Evolutionary conservation across 1,284 basidiomycete species (phyloP).

Genomic region (Coniophora puteana): DNA sequence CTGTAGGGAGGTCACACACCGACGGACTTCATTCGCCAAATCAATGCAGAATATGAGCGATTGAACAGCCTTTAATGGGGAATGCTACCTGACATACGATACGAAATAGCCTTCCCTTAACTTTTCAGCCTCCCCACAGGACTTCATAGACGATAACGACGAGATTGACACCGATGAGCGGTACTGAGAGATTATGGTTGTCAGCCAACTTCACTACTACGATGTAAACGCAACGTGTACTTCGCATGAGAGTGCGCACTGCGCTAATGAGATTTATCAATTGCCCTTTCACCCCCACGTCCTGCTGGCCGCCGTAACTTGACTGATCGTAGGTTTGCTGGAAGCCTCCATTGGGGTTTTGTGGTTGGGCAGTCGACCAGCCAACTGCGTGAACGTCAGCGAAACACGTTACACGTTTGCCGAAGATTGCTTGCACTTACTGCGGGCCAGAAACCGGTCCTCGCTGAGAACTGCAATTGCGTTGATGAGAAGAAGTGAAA

Average conservation of each 20-base stretch:
- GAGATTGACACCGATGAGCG: slow-evolving; percentile 80
- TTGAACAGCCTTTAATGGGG: slow-evolving; percentile 43
- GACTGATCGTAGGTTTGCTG: slow-evolving; percentile 67
- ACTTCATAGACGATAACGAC: slow-evolving; percentile 82
- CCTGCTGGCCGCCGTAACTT: slow-evolving; percentile 51
- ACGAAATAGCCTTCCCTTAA: slow-evolving; percentile 12
- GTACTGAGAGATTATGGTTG: slow-evolving; percentile 51
- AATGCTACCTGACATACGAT: no score
- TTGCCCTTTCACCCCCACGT: slow-evolving; percentile 78
- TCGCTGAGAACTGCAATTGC: slow-evolving; percentile 93
- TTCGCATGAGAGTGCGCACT: slow-evolving; percentile 92
- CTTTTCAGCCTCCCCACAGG: slow-evolving; percentile 52
- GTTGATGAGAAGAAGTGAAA: slow-evolving; percentile 82
- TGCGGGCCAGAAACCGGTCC: slow-evolving; percentile 90
- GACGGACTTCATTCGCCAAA: slow-evolving; percentile 75
- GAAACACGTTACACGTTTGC: slow-evolving; percentile 5
- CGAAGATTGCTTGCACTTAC: slow-evolving; percentile 51
- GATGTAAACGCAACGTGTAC: slow-evolving; percentile 47
- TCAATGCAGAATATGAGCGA: slow-evolving; percentile 68
- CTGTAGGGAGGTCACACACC: slow-evolving; percentile 69
- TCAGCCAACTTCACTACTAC: slow-evolving; percentile 5
- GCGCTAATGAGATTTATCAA: slow-evolving; percentile 91
- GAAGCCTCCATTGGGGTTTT: slow-evolving; percentile 51
- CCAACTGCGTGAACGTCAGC: slow-evolving; percentile 61
- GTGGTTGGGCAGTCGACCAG: slow-evolving; percentile 76